Evolutionary conservation across 192 early-diverging fungal species (phyloP), one percentile per base, ranked within the genome.

Genomic region (Geosiphon pyriformis): DNA sequence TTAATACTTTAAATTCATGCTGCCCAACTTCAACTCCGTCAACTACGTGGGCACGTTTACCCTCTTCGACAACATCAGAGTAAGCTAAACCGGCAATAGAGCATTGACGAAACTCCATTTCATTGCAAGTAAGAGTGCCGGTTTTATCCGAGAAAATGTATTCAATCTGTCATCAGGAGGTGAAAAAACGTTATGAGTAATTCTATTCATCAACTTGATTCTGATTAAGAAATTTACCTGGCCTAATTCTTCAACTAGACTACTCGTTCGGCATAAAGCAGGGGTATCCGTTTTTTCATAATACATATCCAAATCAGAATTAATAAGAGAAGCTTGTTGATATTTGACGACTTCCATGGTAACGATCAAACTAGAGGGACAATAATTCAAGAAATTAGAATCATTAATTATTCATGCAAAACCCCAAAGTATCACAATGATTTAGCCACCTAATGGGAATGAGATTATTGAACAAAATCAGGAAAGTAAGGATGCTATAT

Each of bases 301-400:
- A 77, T 96, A 99, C 84, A 99, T 92, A 72, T 99, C 96, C 72
- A 94, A 70, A 69, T 99, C 95, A 10, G 82, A 80, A 78, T 94
- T 91, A 74, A 99, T 96, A 26, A 96, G 79, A 62, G 83, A 76
- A 0, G 91, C 89, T 71, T 94, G 87, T 74, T 87, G 85, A 74
- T 88, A 97, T 79, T 99, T 99, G 42, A 96, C 94, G 55, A 96
- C 84, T 72, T 99, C 97, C 94, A 99, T 95, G 18, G 93, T 96
- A 23, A 99, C 92, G 71, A 99, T 95, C 77, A 98, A 89, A 82
- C 90, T 90, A 71, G 87, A 82, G n/a, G n/a, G n/a, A n/a, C n/a
- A 15, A 85, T 34, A 29, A 46, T 42, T 22, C 61, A 37, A 32
- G 30, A 50, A 70, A 32, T 31, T 17, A 55, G 3, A 3, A 69